Percentiles rank a stretch among this genome's conserved stretches.
These are phyloP conservation scores for Hymenoscyphus fraxineus DNA, from an alignment of 2,329 filamentous ascomycete genomes.

Conservation along the genomic window DNA sequence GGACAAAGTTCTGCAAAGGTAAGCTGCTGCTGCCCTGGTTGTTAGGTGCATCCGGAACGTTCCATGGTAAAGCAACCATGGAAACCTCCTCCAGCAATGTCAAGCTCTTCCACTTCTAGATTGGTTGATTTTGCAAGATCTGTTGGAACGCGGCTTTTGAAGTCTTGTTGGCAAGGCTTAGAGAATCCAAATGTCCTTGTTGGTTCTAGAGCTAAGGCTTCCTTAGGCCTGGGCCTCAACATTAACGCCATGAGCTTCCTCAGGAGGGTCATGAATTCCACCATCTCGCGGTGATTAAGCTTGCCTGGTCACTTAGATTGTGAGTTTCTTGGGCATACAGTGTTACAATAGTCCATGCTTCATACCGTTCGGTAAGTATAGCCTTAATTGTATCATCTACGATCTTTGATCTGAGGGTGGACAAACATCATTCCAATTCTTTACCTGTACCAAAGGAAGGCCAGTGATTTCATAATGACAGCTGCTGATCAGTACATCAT, in stretches of 20 bases:
- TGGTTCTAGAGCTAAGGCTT: neutral
- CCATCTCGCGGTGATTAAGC: neutral
- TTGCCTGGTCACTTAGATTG: neutral
- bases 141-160: neutral
- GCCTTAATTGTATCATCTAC: neutral
- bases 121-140: neutral
- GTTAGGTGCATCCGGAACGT: neutral
- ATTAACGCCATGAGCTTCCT: neutral
- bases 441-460: neutral
- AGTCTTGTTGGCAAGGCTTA: neutral
- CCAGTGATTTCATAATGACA: neutral
- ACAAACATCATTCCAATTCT: neutral
- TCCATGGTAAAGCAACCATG: neutral
- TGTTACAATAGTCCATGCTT: neutral
- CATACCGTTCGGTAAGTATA: neutral
- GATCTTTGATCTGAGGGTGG: neutral
- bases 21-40: neutral
- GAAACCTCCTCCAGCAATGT: neutral
- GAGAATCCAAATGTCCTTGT: neutral
- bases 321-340: neutral
- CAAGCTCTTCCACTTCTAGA: neutral
- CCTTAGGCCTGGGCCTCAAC: neutral
- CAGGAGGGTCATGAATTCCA: neutral
- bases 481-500: neutral
- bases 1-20: neutral